Conservation (phyloP, 345 rosid species). For the Eucalyptus paniculata region DNA sequence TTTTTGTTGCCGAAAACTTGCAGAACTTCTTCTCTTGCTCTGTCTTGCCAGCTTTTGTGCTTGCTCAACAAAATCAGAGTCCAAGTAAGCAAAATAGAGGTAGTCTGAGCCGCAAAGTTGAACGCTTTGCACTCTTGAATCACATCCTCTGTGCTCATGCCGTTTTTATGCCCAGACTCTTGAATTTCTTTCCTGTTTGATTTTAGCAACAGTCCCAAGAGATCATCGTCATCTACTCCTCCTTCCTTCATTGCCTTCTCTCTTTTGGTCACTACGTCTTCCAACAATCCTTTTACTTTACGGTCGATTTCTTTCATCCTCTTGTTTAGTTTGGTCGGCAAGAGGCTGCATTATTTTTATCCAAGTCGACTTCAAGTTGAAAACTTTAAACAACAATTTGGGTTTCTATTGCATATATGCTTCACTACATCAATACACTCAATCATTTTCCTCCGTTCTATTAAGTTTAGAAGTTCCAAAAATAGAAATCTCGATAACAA, state of each 20-base stretch:
- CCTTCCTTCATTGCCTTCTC: not conserved
- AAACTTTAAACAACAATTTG: not conserved
- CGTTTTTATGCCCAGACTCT: not conserved
- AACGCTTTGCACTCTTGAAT: not conserved
- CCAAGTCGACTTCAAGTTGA: not conserved
- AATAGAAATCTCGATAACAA: not conserved
- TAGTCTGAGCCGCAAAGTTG: not conserved
- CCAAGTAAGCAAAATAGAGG: too few species aligned
- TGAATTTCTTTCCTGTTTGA: not conserved
- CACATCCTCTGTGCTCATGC: not conserved
- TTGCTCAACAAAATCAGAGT: too few species aligned
- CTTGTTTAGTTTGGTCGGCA: not conserved
- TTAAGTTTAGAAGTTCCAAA: not conserved
- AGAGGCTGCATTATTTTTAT: not conserved
- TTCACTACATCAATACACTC: too few species aligned
- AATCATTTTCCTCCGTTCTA: not conserved
- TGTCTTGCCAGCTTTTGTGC: too few species aligned
- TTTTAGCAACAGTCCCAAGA: not conserved
- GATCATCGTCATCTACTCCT: not conserved
- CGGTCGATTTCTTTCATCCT: not conserved
- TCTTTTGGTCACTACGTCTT: not conserved
- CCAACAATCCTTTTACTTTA: not conserved
- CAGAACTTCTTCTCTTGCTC: too few species aligned
- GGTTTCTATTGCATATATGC: not conserved
- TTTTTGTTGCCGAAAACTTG: too few species aligned